Conservation (phyloP, 306 rosid genomes). For the Rubus idaeus region DNA sequence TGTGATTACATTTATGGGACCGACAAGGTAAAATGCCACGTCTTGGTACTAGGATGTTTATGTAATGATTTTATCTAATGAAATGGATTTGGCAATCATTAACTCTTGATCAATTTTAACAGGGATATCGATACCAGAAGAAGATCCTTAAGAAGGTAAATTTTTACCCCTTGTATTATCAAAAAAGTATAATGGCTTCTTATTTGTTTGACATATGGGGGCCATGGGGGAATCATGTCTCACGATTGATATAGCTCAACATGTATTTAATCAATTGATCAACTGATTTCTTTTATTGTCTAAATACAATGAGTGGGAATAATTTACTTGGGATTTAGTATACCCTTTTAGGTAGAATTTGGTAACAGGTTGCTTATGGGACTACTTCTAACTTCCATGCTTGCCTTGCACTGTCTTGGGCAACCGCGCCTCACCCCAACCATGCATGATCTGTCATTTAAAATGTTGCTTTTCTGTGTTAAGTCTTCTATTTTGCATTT, state of each 20-base stretch:
- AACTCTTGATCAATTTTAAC: slow-evolving; percentile 37
- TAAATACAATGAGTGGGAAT: neutral
- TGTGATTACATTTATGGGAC: slow-evolving; percentile 97
- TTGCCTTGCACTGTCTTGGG: neutral
- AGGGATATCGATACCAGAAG: slow-evolving; percentile 89
- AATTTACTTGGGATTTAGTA: neutral
- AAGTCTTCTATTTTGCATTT: slow-evolving; percentile 12
- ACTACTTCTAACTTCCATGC: neutral
- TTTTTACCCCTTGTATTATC: slow-evolving; percentile 7
- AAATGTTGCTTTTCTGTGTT: neutral
- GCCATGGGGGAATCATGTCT: neutral
- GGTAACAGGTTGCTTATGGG: neutral
- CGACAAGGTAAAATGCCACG: slow-evolving; percentile 67
- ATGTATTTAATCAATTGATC: neutral
- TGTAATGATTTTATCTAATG: slow-evolving; percentile 21
- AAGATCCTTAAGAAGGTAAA: slow-evolving; percentile 71
- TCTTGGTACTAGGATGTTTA: slow-evolving; percentile 17
- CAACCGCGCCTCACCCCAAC: neutral
- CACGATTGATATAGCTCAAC: neutral
- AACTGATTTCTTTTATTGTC: neutral
- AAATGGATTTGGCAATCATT: slow-evolving; percentile 28
- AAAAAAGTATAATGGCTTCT: neutral
- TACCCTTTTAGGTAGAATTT: neutral
- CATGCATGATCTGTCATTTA: neutral
- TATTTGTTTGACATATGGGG: neutral